Conservation (phyloP, 2,329 filamentous ascomycete genomes). For the Tetracladium maxilliforme region DNA sequence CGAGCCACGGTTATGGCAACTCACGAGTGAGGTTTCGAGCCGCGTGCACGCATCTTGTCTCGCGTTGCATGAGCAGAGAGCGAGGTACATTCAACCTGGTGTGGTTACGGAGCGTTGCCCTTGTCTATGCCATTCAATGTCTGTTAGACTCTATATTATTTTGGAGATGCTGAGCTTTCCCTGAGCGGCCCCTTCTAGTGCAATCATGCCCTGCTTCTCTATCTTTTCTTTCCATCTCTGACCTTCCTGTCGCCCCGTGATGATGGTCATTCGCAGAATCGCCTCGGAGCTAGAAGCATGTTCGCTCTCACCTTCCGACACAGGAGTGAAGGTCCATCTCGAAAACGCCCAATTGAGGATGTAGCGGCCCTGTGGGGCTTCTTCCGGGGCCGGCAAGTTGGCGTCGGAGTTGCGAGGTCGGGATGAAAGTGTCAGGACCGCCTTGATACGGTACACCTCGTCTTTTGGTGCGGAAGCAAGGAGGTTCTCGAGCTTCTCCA, state of each 20-base stretch:
- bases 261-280: constrained; percentile 57
- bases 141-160: constrained; percentile 5
- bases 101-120: no score
- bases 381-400: constrained; percentile 17
- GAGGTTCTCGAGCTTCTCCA: constrained; percentile 49
- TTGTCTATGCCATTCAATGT: no score
- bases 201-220: constrained; percentile 38
- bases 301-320: constrained; percentile 28
- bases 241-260: constrained; percentile 59
- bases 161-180: constrained; percentile 33
- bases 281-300: constrained; percentile 39
- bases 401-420: constrained; percentile 35
- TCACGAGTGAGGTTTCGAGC: no score
- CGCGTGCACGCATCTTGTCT: no score
- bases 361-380: constrained; percentile 38
- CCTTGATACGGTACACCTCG: constrained; percentile 92
- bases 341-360: constrained; percentile 98
- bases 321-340: constrained; percentile 75
- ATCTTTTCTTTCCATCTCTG: constrained; percentile 65
- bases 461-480: constrained; percentile 71
- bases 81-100: no score
- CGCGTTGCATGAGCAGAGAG: no score
- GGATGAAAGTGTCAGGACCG: constrained; percentile 33
- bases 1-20: no score
- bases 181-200: constrained; percentile 26